Evolutionary conservation across 2,329 filamentous ascomycete genomes (phyloP).

Genomic region (Paraphaeosphaeria minitans): DNA sequence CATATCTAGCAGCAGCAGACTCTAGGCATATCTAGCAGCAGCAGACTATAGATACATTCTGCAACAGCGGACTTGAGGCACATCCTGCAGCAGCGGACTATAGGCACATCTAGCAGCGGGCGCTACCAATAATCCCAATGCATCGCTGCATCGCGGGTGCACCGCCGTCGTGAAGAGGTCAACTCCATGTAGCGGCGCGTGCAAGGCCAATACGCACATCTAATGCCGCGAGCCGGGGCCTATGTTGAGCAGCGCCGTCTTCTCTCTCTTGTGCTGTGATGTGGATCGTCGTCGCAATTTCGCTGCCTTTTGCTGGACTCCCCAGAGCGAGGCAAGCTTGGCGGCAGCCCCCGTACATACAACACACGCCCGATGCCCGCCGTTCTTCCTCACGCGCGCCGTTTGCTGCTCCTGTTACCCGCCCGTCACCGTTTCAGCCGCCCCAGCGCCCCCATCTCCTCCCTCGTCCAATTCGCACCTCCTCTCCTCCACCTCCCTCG

Average conservation of each 20-base stretch:
- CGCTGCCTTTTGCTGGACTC: not conserved
- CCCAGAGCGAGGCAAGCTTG: not conserved
- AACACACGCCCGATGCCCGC: conserved; percentile 8
- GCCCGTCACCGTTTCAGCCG: conserved; percentile 35
- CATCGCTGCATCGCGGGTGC: not conserved
- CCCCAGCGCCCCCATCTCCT: conserved; percentile 27
- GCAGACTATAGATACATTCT: too few relatives aligned
- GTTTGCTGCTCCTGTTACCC: not conserved
- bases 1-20: too few relatives aligned
- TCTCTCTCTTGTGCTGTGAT: not conserved
- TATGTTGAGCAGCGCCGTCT: not conserved
- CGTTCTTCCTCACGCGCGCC: conserved; percentile 6
- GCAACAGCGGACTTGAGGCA: too few relatives aligned
- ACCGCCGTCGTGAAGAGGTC: too few relatives aligned
- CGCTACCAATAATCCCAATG: not conserved
- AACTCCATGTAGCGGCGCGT: too few relatives aligned
- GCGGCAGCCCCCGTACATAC: conserved; percentile 3
- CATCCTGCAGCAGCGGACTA: too few relatives aligned
- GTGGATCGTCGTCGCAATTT: conserved; percentile 8
- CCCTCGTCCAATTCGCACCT: conserved; percentile 18
- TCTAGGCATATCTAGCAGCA: too few relatives aligned
- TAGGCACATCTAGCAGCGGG: too few relatives aligned
- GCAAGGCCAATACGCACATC: not conserved
- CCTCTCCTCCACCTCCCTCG: conserved; percentile 13
- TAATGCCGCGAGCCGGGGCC: not conserved